Percentiles rank a stretch among this genome's conserved stretches.
These are phyloP conservation scores for Astragalus membranaceus DNA, from an alignment of 306 rosid species.

Conservation along the genomic window DNA sequence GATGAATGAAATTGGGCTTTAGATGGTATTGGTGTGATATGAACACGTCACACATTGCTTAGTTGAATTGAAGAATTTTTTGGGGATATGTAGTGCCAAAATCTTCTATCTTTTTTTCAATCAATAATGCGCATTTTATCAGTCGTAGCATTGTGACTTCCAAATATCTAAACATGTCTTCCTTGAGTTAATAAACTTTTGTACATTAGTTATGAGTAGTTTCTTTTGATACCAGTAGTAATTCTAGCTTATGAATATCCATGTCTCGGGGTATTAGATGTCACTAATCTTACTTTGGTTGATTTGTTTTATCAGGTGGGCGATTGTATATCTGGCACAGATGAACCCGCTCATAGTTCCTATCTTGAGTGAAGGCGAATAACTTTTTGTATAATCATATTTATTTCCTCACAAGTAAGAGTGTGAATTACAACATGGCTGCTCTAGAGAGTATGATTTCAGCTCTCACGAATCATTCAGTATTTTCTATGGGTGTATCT, in stretches of 20 bases:
- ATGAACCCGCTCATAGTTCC: constrained; percentile 94
- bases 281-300: background rate
- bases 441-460: constrained; percentile 27
- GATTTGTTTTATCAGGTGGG: constrained; percentile 60
- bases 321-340: constrained; percentile 86
- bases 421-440: constrained; percentile 11
- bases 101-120: too few species aligned
- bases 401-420: constrained; percentile 17
- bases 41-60: background rate
- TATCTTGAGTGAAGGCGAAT: constrained; percentile 67
- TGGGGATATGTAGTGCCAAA: too few species aligned
- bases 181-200: background rate
- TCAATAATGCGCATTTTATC: background rate
- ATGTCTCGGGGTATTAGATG: background rate
- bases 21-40: background rate
- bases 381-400: constrained; percentile 12
- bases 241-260: background rate
- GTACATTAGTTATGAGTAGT: background rate
- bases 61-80: background rate
- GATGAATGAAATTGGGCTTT: background rate
- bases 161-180: background rate
- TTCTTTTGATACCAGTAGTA: background rate
- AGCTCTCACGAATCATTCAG: constrained; percentile 17
- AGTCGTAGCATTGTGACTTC: background rate
- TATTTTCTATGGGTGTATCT: constrained; percentile 11